Percentiles rank a stretch among this genome's conserved stretches.
Conservation (phyloP, 129 eudicot genomes). For the Chrysanthemum seticuspe region DNA sequence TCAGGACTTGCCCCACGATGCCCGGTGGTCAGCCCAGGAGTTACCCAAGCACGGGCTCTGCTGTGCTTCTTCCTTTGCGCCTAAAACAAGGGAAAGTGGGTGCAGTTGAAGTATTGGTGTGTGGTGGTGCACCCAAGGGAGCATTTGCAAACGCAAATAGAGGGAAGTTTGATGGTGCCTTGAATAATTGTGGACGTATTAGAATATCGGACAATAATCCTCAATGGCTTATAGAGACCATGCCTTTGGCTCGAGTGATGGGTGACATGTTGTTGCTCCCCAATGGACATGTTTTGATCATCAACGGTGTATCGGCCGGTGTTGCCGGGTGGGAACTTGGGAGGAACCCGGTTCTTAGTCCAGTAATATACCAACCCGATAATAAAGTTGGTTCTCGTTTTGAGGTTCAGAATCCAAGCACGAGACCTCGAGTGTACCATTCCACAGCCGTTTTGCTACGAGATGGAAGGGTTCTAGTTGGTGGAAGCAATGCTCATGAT, state of each 20-base stretch:
- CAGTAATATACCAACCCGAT: conserved; percentile 46
- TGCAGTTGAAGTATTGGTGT: conserved; percentile 55
- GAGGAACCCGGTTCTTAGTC: conserved; percentile 48
- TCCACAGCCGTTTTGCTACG: conserved; percentile 46
- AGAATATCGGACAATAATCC: conserved; percentile 49
- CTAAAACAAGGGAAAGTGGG: conserved; percentile 23
- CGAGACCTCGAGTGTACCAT: conserved; percentile 55
- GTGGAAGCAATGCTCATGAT: conserved; percentile 56
- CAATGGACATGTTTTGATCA: conserved; percentile 46
- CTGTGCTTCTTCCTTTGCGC: conserved; percentile 63
- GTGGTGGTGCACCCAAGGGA: conserved; percentile 74
- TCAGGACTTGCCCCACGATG: conserved; percentile 56
- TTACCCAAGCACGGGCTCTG: conserved; percentile 82
- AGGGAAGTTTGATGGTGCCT: conserved; percentile 40
- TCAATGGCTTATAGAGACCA: conserved; percentile 57
- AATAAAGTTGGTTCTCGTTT: conserved; percentile 28
- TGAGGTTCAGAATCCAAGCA: conserved; percentile 38
- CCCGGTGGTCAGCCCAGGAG: conserved; percentile 76
- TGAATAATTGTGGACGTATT: conserved; percentile 48
- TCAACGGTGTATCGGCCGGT: conserved; percentile 51
- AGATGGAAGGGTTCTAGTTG: conserved; percentile 60
- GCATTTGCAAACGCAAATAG: conserved; percentile 33
- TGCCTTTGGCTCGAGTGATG: conserved; percentile 65
- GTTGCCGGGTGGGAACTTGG: conserved; percentile 56
- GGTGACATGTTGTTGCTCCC: conserved; percentile 68